Conservation (phyloP, 2,329 filamentous ascomycete genomes). For the Colletotrichum higginsianum region DNA sequence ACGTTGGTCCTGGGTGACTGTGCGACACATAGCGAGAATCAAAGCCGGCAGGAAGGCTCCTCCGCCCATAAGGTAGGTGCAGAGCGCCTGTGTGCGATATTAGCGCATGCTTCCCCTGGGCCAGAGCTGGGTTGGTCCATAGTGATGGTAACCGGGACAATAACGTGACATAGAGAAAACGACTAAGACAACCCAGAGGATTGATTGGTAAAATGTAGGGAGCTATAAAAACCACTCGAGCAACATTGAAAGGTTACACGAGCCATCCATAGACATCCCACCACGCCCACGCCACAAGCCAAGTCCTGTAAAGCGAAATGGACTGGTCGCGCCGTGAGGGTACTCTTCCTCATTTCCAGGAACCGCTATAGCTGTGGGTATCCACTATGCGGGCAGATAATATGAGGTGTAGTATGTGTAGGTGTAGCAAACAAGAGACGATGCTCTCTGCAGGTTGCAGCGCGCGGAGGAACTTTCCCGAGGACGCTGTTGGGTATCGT, state of each 20-base stretch:
- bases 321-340: constrained; percentile 75
- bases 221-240: constrained; percentile 72
- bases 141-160: background rate
- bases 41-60: constrained; percentile 74
- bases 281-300: constrained; percentile 79
- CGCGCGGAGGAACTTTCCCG: constrained; percentile 32
- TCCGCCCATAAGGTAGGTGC: constrained; percentile 66
- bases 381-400: constrained; percentile 85
- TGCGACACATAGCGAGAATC: constrained; percentile 86
- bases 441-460: constrained; percentile 7
- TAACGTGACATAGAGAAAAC: constrained; percentile 33
- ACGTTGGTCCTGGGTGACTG: constrained; percentile 87
- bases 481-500: background rate
- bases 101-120: constrained; percentile 44
- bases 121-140: constrained; percentile 31
- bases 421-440: constrained; percentile 6
- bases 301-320: constrained; percentile 76
- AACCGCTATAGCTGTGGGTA: constrained; percentile 83
- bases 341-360: constrained; percentile 87
- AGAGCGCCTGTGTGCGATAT: constrained; percentile 60
- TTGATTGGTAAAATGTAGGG: constrained; percentile 68
- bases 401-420: constrained; percentile 60
- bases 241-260: constrained; percentile 70
- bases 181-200: constrained; percentile 43
- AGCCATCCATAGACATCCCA: constrained; percentile 83